phyloP scores from a whole-genome alignment of 805 yeast genomes.

The Metschnikowia henanensis region DNA sequence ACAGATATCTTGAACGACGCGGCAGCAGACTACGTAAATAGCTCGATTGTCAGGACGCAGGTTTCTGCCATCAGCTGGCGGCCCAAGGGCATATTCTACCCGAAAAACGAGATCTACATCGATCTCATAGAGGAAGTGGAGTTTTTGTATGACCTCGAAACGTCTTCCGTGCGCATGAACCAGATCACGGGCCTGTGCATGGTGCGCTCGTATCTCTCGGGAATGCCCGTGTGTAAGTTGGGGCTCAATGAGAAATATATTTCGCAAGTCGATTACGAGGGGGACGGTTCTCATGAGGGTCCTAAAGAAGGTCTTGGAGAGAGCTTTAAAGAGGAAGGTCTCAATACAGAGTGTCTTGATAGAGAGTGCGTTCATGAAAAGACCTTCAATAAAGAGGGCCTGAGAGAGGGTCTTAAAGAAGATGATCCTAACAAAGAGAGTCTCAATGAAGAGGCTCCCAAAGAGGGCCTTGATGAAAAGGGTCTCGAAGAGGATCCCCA shows the following conservation, averaged over 20 bases:
- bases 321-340: too few species aligned
- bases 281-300: too few species aligned
- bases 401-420: too few species aligned
- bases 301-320: constrained; percentile 5
- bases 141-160: constrained; percentile 34
- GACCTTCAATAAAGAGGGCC: too few species aligned
- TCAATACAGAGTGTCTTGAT: too few species aligned
- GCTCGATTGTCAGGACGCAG: constrained; percentile 73
- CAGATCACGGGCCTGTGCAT: constrained; percentile 35
- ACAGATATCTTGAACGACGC: constrained; percentile 29
- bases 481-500: too few species aligned
- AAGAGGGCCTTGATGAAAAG: too few species aligned
- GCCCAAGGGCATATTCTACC: constrained; percentile 45
- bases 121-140: constrained; percentile 42
- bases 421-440: too few species aligned
- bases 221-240: constrained; percentile 43
- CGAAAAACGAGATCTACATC: constrained; percentile 44
- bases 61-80: constrained; percentile 56
- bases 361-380: too few species aligned
- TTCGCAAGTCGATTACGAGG: constrained; percentile 30
- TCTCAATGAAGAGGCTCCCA: too few species aligned
- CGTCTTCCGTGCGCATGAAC: constrained; percentile 28
- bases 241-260: constrained; percentile 42
- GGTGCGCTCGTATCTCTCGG: constrained; percentile 41
- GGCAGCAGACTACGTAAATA: constrained; percentile 44